phyloP scores from a whole-genome alignment of 192 early-diverging fungal species.

The Coemansia umbellata region DNA sequence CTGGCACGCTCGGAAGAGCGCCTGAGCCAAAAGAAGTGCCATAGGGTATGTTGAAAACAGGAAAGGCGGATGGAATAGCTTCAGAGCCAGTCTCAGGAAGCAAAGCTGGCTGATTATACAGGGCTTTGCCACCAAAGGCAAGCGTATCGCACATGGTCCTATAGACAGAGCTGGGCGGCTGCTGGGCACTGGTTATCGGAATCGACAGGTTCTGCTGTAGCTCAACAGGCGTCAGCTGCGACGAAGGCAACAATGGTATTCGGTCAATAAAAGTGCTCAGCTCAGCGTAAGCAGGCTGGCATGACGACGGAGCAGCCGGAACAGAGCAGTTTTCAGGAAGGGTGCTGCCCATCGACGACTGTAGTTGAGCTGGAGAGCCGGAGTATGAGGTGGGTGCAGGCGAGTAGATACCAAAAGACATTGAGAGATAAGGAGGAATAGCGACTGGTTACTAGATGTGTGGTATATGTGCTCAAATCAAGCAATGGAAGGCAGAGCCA shows the following conservation, averaged over 20 bases:
- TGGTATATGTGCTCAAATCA: neutral
- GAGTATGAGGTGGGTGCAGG: neutral
- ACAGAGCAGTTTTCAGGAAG: neutral
- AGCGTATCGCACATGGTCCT: neutral
- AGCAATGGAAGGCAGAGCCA: no score
- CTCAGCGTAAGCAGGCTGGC: neutral
- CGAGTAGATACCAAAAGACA: constrained; percentile 1
- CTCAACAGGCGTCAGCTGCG: neutral
- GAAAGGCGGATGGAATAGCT: neutral
- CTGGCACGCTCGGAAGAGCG: neutral
- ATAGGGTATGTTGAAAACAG: neutral
- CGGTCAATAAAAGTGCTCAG: neutral
- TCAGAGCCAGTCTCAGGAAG: neutral
- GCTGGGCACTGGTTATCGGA: neutral
- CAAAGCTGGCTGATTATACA: neutral
- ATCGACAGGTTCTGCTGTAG: neutral
- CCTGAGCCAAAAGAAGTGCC: neutral
- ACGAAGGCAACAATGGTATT: neutral
- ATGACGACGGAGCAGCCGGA: neutral
- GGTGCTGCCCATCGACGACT: neutral
- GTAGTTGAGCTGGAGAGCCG: neutral
- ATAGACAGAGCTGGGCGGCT: neutral
- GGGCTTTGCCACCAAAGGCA: neutral
- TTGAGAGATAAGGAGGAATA: neutral
- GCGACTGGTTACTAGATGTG: neutral